These are phyloP conservation scores for Hypomyces perniciosus DNA, from an alignment of 2,329 filamentous ascomycete genomes.

Conservation along the genomic window DNA sequence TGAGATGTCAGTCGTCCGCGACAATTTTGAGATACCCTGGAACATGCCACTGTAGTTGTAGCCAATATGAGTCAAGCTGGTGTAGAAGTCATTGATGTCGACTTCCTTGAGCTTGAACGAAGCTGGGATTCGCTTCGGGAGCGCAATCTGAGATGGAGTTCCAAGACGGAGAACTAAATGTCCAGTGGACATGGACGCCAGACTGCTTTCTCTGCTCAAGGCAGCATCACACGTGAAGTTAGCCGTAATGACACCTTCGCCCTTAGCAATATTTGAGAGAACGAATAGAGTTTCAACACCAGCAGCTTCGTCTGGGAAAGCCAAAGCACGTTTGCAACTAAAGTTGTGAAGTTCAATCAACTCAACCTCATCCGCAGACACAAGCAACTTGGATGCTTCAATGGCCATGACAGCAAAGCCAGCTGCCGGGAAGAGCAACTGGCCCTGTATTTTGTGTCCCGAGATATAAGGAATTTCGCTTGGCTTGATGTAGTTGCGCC, in stretches of 20 bases:
- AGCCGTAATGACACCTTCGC: background rate
- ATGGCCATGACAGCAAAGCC: conserved; percentile 5
- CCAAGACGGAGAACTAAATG: background rate
- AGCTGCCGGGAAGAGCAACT: conserved; percentile 5
- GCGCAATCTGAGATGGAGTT: too few species aligned
- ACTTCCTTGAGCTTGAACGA: too few species aligned
- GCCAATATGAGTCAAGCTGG: too few species aligned
- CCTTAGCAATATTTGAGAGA: background rate
- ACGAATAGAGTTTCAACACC: background rate
- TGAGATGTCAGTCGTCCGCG: conserved; percentile 13
- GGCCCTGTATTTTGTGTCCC: conserved; percentile 4
- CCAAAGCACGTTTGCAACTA: background rate
- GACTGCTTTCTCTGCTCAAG: conserved; percentile 13
- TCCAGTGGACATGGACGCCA: conserved; percentile 2
- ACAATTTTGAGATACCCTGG: background rate
- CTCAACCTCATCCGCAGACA: background rate
- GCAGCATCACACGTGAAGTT: background rate
- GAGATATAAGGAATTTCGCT: background rate
- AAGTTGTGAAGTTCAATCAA: background rate
- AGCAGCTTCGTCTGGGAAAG: background rate
- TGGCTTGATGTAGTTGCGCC: background rate
- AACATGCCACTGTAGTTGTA: too few species aligned
- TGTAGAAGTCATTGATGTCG: too few species aligned
- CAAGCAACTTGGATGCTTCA: background rate
- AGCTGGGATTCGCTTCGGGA: too few species aligned